Conservation (phyloP, 2,329 filamentous ascomycete genomes). For the Tolypocladium ovalisporum region DNA sequence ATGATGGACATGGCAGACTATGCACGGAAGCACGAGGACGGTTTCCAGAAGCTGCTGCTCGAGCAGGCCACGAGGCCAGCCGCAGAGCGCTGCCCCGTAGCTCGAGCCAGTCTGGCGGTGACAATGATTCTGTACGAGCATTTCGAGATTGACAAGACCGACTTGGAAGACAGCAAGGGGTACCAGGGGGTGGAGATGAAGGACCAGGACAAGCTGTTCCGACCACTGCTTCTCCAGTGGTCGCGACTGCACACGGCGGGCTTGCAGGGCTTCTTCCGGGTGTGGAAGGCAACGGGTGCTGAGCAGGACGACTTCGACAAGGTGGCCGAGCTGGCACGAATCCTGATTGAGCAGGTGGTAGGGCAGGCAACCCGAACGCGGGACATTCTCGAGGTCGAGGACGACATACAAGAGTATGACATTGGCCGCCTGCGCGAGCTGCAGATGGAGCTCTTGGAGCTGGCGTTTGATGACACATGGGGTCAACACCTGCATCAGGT, state of each 20-base stretch:
- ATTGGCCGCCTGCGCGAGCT: constrained; percentile 67
- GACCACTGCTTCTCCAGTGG: constrained; percentile 85
- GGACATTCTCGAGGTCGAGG: constrained; percentile 78
- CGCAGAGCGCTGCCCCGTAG: constrained; percentile 73
- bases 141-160: constrained; percentile 82
- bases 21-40: constrained; percentile 82
- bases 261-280: constrained; percentile 74
- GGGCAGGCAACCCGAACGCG: constrained; percentile 72
- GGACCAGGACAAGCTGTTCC: constrained; percentile 78
- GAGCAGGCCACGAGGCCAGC: constrained; percentile 71
- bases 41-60: constrained; percentile 81
- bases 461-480: constrained; percentile 92
- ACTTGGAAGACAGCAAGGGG: constrained; percentile 65
- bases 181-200: constrained; percentile 66
- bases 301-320: constrained; percentile 84
- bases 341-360: constrained; percentile 81
- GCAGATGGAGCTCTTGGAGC: constrained; percentile 86
- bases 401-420: constrained; percentile 78
- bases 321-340: constrained; percentile 80
- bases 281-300: constrained; percentile 88
- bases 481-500: constrained; percentile 80
- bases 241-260: constrained; percentile 78
- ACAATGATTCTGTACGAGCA: constrained; percentile 88
- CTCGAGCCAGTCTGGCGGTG: constrained; percentile 73
- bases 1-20: constrained; percentile 98